Conservation (phyloP, 2,329 filamentous ascomycete species). For the Calonectria pseudoreteaudii region DNA sequence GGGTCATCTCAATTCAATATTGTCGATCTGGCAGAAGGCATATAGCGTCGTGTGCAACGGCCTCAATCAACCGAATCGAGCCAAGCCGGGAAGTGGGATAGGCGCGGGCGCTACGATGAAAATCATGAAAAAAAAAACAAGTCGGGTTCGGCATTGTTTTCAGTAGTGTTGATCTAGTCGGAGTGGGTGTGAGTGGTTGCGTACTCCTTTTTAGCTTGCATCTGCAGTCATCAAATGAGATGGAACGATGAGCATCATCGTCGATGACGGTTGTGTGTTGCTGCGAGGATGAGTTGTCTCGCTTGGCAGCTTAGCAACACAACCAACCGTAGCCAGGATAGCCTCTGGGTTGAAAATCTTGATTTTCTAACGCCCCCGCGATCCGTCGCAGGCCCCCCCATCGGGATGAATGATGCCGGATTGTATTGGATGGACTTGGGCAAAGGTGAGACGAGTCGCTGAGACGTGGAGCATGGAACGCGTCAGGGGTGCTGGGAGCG, state of each 20-base stretch:
- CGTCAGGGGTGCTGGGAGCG: constrained; percentile 33
- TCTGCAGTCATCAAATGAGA: constrained; percentile 9
- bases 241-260: constrained; percentile 3
- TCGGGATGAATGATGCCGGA: constrained; percentile 13
- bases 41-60: constrained; percentile 3
- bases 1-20: constrained; percentile 26
- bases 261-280: not conserved
- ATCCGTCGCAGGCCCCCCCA: not conserved
- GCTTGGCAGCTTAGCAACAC: constrained; percentile 13
- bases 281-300: constrained; percentile 6
- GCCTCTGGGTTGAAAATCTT: constrained; percentile 9
- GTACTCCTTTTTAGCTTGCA: constrained; percentile 5
- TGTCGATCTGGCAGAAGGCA: constrained; percentile 32
- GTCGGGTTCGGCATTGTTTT: not conserved
- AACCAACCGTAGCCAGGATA: constrained; percentile 5
- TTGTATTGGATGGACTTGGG: constrained; percentile 16
- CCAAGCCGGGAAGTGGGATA: constrained; percentile 7
- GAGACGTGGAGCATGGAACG: constrained; percentile 33
- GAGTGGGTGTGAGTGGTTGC: constrained; percentile 2
- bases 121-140: not conserved
- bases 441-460: constrained; percentile 12
- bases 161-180: not conserved
- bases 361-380: constrained; percentile 1
- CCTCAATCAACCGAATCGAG: not conserved
- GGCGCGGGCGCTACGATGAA: not conserved